Base-by-base conservation (phyloP, 2,329 filamentous ascomycete genomes). In the Penicillium expansum region DNA sequence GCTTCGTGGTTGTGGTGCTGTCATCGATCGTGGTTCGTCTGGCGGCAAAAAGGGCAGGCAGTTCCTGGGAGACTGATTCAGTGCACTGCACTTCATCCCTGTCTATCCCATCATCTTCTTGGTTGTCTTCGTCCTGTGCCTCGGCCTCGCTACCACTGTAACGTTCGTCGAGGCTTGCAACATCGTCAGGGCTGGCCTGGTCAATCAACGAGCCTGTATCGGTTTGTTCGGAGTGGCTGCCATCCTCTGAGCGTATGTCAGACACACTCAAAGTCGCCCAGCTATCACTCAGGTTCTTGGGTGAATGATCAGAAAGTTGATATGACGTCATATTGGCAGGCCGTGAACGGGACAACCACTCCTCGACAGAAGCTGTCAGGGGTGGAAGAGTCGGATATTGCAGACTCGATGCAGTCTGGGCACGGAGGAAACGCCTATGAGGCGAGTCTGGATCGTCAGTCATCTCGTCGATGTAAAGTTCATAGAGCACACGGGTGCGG, bases 241-340 rank as follows among this genome's bases (percentile, higher is more conserved):
- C 77, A 62, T 80, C 76, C 55, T 79, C 76, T 3, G 76, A 77
- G 49, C 76, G 73, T 22, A 71, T 66, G 57, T 79, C 77, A 18
- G 74, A 74, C n/a, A 69, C 70, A 52, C 74, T 76, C 56, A 79
- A 65, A 2, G 74, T 77, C 20, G 77, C 75, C 77, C 77, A 79
- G 62, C 77, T 79, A 53, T 79, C 77, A 54, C 75, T 76, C 57
- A 79, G 65, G 11, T 74, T 69, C 59, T 70, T 62, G 48, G 62
- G 32, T 4, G 65, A 59, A 30, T 67, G 66, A 11, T 72, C 68
- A 14, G 62, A 52, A n/a, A 61, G 56, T 22, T 59, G 58, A 49
- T 68, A 69, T 65, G 72, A 74, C 63, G 72, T 71, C 75, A 77
- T 77, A 57, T 61, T 69, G 61, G 74, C 67, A n/a, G 72, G 74